Conservation (phyloP, 768 basidiomycete genomes). For the Pholiota conissans region DNA sequence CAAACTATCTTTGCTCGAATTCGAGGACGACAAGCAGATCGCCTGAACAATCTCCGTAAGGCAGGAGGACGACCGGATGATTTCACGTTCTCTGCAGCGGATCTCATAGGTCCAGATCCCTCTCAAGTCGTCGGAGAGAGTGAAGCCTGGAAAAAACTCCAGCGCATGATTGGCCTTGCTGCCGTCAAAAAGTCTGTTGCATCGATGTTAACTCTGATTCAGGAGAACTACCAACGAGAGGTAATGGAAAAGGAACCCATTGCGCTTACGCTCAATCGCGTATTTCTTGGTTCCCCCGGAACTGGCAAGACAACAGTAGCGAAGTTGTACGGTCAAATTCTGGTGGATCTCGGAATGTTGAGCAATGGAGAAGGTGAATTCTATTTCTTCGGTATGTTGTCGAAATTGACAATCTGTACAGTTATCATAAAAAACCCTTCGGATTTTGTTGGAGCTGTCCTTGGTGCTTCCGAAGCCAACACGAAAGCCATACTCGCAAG, state of each 20-base stretch:
- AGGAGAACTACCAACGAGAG: conserved; percentile 61
- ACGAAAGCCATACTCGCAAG: conserved; percentile 63
- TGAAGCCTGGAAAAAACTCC: conserved; percentile 51
- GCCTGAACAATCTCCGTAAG: conserved; percentile 42
- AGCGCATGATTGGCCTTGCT: conserved; percentile 52
- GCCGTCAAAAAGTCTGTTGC: conserved; percentile 56
- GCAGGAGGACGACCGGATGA: conserved; percentile 44
- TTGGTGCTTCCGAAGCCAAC: conserved; percentile 64
- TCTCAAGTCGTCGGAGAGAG: conserved; percentile 45
- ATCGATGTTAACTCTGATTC: conserved; percentile 44
- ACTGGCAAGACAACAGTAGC: conserved; percentile 76
- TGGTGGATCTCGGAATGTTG: conserved; percentile 62
- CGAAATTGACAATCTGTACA: conserved; percentile 20
- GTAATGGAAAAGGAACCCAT: conserved; percentile 53
- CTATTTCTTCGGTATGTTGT: not conserved
- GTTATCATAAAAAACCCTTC: conserved; percentile 69
- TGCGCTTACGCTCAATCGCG: conserved; percentile 57
- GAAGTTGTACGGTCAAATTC: conserved; percentile 62
- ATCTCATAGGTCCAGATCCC: conserved; percentile 68
- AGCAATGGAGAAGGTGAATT: conserved; percentile 68
- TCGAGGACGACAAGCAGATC: conserved; percentile 51
- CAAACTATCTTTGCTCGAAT: conserved; percentile 49
- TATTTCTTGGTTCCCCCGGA: conserved; percentile 68
- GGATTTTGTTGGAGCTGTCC: conserved; percentile 59
- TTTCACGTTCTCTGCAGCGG: conserved; percentile 49